Evolutionary conservation across 768 basidiomycete species (phyloP).

Genomic region (Phaffia australis): DNA sequence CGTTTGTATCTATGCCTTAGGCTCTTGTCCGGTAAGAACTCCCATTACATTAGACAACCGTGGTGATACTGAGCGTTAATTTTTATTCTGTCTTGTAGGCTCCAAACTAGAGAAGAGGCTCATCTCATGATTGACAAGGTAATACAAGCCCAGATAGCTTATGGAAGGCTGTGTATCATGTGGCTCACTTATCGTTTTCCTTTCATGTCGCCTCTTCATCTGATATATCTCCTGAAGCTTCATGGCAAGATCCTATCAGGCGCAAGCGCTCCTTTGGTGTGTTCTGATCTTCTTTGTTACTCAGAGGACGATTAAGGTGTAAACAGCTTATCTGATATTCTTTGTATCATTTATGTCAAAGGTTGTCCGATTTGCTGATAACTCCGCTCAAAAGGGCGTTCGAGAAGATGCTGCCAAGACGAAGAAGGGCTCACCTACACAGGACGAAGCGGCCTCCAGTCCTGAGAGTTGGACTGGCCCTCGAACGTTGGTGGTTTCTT

Average conservation of each 20-base stretch:
- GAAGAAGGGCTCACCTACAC: slow-evolving; percentile 11
- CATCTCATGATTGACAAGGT: slow-evolving; percentile 17
- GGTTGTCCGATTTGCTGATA: slow-evolving; percentile 20
- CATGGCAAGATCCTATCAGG: slow-evolving; percentile 19
- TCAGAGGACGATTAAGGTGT: not conserved
- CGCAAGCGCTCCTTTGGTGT: slow-evolving; percentile 14
- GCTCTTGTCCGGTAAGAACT: too few species aligned
- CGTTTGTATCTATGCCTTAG: not conserved
- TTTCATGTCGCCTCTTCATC: too few species aligned
- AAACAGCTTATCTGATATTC: not conserved
- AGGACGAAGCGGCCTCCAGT: not conserved
- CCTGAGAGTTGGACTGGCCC: slow-evolving; percentile 14
- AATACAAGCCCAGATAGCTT: too few species aligned
- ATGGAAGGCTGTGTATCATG: too few species aligned
- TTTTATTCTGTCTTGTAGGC: not conserved
- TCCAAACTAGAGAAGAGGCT: slow-evolving; percentile 23
- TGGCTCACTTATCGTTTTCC: too few species aligned
- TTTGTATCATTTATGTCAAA: not conserved
- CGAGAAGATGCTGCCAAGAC: slow-evolving; percentile 20
- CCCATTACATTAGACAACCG: too few species aligned
- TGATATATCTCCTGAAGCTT: not conserved
- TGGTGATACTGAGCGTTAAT: too few species aligned
- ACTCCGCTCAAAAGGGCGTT: slow-evolving; percentile 13
- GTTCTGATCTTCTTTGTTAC: not conserved
- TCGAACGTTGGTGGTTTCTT: not conserved